A percentile compares a stretch with the other conserved stretches of the same genome.
Conservation (phyloP, 163 green algal species). For the Smithsoniella earleae region DNA sequence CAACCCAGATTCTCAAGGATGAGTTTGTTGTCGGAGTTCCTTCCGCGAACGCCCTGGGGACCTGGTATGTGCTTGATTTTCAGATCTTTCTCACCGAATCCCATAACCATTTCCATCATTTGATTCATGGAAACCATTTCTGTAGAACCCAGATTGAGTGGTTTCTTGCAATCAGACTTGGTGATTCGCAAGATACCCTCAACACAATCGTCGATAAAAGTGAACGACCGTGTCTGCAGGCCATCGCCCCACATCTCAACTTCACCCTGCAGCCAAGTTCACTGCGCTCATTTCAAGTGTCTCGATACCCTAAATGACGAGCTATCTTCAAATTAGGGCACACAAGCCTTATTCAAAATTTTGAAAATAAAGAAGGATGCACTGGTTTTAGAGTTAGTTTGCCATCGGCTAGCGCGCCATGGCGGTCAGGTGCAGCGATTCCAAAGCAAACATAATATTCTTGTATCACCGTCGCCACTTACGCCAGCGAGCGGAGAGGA, state of each 20-base stretch:
- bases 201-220: constrained; percentile 99
- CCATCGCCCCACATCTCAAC: constrained; percentile 99
- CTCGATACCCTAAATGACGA: no score
- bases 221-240: constrained; percentile 98
- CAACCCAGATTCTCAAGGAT: constrained; percentile 97
- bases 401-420: no score
- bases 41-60: constrained; percentile 95
- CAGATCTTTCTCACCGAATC: constrained; percentile 63
- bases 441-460: no score
- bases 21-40: constrained; percentile 89
- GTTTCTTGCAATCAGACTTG: constrained; percentile 92
- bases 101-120: constrained; percentile 84
- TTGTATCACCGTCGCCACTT: no score
- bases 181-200: constrained; percentile 95
- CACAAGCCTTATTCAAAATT: no score
- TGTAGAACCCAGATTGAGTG: constrained; percentile 89
- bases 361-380: no score
- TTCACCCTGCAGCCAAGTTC: constrained; percentile 64
- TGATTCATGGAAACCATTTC: constrained; percentile 99
- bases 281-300: no score
- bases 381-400: no score
- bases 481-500: no score
- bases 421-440: no score
- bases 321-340: no score
- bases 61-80: constrained; percentile 97